Conservation (phyloP, 2,329 filamentous ascomycete genomes). For the Sporothrix sp. region DNA sequence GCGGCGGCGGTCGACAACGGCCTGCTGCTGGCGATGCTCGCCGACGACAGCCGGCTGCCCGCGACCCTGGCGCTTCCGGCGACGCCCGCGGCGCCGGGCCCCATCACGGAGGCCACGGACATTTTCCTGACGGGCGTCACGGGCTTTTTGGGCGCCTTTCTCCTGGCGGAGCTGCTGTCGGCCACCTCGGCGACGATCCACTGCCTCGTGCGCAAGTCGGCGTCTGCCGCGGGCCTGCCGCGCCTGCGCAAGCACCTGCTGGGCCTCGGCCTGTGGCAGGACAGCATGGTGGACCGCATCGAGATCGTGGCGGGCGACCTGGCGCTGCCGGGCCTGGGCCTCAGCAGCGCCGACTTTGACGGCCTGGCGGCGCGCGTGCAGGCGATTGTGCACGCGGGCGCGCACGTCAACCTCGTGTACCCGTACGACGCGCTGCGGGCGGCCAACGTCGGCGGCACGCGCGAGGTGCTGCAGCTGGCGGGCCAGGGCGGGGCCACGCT, state of each 20-base stretch:
- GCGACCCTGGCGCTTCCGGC: slow-evolving; percentile 53
- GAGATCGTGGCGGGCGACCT: slow-evolving; percentile 67
- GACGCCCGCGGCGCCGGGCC: slow-evolving; percentile 40
- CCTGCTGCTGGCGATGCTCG: slow-evolving; percentile 27
- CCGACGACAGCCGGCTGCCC: slow-evolving; percentile 37
- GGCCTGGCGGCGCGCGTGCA: slow-evolving; percentile 55
- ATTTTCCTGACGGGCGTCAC: slow-evolving; percentile 67
- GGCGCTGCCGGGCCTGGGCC: slow-evolving; percentile 56
- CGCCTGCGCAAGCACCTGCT: slow-evolving; percentile 66
- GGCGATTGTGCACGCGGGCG: slow-evolving; percentile 68
- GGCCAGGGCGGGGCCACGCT: slow-evolving; percentile 57
- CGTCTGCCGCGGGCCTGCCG: slow-evolving; percentile 52
- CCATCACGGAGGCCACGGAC: slow-evolving; percentile 53
- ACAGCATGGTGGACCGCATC: slow-evolving; percentile 67
- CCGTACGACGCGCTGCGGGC: slow-evolving; percentile 66
- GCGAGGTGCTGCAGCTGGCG: slow-evolving; percentile 63
- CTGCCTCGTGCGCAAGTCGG: slow-evolving; percentile 56
- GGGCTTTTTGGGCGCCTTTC: slow-evolving; percentile 66
- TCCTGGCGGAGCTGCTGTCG: slow-evolving; percentile 59
- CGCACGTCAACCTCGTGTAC: slow-evolving; percentile 72
- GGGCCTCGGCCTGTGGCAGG: slow-evolving; percentile 69
- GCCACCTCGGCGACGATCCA: slow-evolving; percentile 59
- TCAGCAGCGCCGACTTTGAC: slow-evolving; percentile 55
- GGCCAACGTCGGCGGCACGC: slow-evolving; percentile 70
- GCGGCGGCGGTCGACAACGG: slow-evolving; percentile 7